Evolutionary conservation across 2,329 filamentous ascomycete species (phyloP).

Genomic region (Colletotrichum godetiae): DNA sequence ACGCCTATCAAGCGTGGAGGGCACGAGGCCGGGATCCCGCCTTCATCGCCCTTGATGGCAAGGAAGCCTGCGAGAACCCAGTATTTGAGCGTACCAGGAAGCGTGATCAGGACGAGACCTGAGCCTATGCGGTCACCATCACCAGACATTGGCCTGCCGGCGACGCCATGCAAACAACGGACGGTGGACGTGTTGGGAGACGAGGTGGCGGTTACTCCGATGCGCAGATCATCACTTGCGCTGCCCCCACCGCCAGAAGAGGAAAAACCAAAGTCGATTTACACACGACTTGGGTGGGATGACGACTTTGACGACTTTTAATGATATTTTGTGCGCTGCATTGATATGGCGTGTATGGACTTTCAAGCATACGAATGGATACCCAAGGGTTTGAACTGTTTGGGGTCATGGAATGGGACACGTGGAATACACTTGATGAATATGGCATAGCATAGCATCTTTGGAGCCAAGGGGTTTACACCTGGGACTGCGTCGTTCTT

Average conservation of each 20-base stretch:
- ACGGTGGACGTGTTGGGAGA: conserved; percentile 34
- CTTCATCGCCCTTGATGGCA: conserved; percentile 49
- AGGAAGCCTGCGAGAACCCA: conserved; percentile 37
- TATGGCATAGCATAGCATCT: conserved; percentile 23
- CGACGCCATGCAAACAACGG: conserved; percentile 52
- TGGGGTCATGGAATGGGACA: background rate
- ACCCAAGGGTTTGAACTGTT: conserved; percentile 25
- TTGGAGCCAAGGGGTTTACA: conserved; percentile 13
- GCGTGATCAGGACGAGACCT: conserved; percentile 43
- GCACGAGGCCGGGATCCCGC: conserved; percentile 43
- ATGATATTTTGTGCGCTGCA: conserved; percentile 39
- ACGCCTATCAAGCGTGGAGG: conserved; percentile 31
- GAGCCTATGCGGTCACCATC: conserved; percentile 18
- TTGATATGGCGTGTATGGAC: conserved; percentile 36
- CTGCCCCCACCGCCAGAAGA: conserved; percentile 8
- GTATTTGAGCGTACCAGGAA: conserved; percentile 30
- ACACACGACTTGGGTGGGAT: conserved; percentile 68
- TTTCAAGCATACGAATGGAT: conserved; percentile 25
- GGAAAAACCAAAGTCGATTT: conserved; percentile 57
- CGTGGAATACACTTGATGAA: conserved; percentile 21
- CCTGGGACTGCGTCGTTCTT: conserved; percentile 1
- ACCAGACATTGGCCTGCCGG: conserved; percentile 41
- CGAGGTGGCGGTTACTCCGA: conserved; percentile 30
- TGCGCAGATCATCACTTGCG: background rate
- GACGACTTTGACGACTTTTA: conserved; percentile 63